A percentile compares a stretch with the other conserved stretches of the same genome.
Conservation (phyloP, 805 yeast species). For the Wickerhamiella azyma region DNA sequence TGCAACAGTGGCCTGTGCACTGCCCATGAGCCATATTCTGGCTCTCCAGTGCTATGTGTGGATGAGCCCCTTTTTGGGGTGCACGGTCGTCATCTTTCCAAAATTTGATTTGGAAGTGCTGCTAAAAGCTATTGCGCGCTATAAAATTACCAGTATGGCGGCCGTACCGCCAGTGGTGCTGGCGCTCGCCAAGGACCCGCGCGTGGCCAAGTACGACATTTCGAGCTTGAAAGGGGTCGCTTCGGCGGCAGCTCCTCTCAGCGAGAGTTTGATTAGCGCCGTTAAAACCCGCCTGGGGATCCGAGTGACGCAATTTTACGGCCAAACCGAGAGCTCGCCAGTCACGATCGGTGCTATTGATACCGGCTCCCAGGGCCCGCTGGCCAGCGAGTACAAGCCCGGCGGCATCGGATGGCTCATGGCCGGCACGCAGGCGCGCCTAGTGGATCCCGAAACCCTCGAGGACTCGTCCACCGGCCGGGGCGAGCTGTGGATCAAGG, state of each 20-base stretch:
- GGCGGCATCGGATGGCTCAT: constrained; percentile 28
- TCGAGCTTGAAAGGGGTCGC: constrained; percentile 29
- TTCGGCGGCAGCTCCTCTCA: constrained; percentile 34
- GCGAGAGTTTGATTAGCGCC: background rate
- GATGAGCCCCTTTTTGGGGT: constrained; percentile 13
- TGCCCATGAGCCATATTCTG: constrained; percentile 21
- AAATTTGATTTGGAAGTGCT: constrained; percentile 21
- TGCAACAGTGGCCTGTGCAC: constrained; percentile 2
- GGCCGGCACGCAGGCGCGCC: constrained; percentile 36
- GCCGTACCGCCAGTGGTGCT: constrained; percentile 31
- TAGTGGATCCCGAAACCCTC: constrained; percentile 22
- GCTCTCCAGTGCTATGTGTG: constrained; percentile 22
- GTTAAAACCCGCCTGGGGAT: constrained; percentile 2
- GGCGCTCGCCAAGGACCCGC: constrained; percentile 33
- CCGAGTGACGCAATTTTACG: constrained; percentile 20
- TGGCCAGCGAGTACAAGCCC: constrained; percentile 31
- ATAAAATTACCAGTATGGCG: constrained; percentile 28
- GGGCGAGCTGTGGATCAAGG: constrained; percentile 44
- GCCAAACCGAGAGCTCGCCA: constrained; percentile 48
- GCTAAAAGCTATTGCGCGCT: constrained; percentile 18
- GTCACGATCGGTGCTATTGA: constrained; percentile 19
- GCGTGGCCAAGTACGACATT: constrained; percentile 30
- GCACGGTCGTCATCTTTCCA: constrained; percentile 16
- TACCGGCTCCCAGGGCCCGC: background rate
- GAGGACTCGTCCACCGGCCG: constrained; percentile 29